These are phyloP conservation scores for Mesembryanthemum crystallinum DNA, from an alignment of 148 eudicot genomes.

Conservation along the genomic window DNA sequence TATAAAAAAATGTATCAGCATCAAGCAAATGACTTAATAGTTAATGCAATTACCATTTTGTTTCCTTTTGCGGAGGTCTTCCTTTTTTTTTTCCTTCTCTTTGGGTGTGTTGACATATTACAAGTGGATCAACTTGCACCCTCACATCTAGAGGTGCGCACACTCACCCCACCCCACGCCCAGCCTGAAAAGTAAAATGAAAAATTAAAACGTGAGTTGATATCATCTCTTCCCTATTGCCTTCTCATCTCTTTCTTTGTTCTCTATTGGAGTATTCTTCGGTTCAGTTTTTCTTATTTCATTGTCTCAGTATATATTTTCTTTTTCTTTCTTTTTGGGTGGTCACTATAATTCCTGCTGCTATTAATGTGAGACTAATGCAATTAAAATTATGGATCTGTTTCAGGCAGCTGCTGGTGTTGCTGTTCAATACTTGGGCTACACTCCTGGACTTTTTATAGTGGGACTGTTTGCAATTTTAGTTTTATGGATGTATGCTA, in stretches of 20 bases:
- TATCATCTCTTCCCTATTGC: neutral
- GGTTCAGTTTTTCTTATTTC: neutral
- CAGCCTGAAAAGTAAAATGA: neutral
- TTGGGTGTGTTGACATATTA: no score
- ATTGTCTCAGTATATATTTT: no score
- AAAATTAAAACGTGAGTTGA: neutral
- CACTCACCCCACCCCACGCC: no score
- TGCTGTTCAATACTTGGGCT: constrained; percentile 90
- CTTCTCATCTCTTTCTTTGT: neutral
- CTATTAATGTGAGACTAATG: constrained; percentile 10
- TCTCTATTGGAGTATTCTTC: neutral
- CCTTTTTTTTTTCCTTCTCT: no score
- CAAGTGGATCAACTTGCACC: no score
- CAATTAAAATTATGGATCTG: constrained; percentile 26
- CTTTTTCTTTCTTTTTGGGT: neutral
- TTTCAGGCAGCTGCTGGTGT: constrained; percentile 91
- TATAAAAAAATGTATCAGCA: no score
- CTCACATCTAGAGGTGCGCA: no score
- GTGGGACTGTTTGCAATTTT: constrained; percentile 91
- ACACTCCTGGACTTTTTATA: constrained; percentile 92
- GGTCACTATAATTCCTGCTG: neutral
- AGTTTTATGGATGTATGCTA: constrained; percentile 94
- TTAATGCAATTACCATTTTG: no score
- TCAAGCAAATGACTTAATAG: no score
- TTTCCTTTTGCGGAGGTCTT: no score